These are phyloP conservation scores for Heliamphora pulchella DNA, from an alignment of 179 eudicot species.

Conservation along the genomic window DNA sequence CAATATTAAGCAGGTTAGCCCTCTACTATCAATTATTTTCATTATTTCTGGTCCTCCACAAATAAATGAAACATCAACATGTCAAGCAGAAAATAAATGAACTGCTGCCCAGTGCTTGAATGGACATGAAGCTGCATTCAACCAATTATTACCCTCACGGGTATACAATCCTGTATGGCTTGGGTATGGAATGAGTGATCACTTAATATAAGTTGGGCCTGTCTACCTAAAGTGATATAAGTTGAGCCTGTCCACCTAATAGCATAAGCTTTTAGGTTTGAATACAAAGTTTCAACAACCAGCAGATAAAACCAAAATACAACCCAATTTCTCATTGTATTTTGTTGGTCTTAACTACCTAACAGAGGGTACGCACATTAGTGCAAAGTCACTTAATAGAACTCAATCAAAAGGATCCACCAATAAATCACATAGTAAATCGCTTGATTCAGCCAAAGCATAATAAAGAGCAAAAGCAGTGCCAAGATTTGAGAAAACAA, in stretches of 20 bases:
- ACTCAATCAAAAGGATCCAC: background rate
- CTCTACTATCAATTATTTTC: background rate
- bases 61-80: background rate
- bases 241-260: too few relatives aligned
- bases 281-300: too few relatives aligned
- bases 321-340: background rate
- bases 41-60: background rate
- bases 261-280: too few relatives aligned
- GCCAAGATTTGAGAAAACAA: background rate
- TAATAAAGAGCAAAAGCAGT: background rate
- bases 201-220: too few relatives aligned
- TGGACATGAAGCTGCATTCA: background rate
- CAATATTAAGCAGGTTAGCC: background rate
- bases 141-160: too few relatives aligned
- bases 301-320: background rate
- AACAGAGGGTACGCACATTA: background rate
- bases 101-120: background rate
- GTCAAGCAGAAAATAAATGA: background rate
- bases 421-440: background rate
- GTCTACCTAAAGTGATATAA: too few relatives aligned
- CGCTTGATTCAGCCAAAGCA: slow-evolving; percentile 4
- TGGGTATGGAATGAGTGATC: too few relatives aligned
- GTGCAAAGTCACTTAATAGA: background rate
- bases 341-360: background rate
- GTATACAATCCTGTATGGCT: too few relatives aligned